A percentile compares a stretch with the other conserved stretches of the same genome.
These are phyloP conservation scores for Crucihimalaya himalaica DNA, from an alignment of 345 rosid genomes.

Conservation along the genomic window DNA sequence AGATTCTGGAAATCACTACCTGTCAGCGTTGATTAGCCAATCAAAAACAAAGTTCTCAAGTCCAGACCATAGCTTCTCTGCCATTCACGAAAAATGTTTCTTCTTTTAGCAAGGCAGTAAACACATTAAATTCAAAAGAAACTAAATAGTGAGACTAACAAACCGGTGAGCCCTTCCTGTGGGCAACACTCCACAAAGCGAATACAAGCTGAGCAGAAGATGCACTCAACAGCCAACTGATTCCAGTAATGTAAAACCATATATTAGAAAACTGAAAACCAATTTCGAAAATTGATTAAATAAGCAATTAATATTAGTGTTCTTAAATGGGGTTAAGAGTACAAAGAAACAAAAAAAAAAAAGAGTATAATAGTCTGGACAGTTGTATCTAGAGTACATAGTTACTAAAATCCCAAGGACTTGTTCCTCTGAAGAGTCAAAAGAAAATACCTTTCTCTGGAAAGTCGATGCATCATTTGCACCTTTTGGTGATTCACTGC, in stretches of 20 bases:
- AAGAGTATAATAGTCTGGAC: constrained; percentile 1
- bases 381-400: constrained; percentile 3
- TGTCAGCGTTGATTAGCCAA: constrained; percentile 97
- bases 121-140: constrained; percentile 32
- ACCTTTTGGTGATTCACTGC: constrained; percentile 97
- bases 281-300: background rate
- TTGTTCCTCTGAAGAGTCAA: constrained; percentile 3
- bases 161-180: constrained; percentile 96
- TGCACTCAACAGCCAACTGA: constrained; percentile 99
- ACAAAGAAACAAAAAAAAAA: constrained; percentile 2
- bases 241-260: constrained; percentile 28
- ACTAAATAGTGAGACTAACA: constrained; percentile 37
- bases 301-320: constrained; percentile 5
- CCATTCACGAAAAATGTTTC: constrained; percentile 37
- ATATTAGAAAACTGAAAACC: constrained; percentile 27
- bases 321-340: constrained; percentile 2
- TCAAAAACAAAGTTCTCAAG: constrained; percentile 98
- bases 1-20: constrained; percentile 52
- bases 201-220: constrained; percentile 98
- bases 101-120: constrained; percentile 23
- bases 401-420: background rate
- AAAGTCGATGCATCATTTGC: constrained; percentile 97
- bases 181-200: constrained; percentile 99
- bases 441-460: constrained; percentile 85
- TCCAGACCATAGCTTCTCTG: constrained; percentile 99